Conservation (phyloP, 306 rosid genomes). For the Quercus parvula region DNA sequence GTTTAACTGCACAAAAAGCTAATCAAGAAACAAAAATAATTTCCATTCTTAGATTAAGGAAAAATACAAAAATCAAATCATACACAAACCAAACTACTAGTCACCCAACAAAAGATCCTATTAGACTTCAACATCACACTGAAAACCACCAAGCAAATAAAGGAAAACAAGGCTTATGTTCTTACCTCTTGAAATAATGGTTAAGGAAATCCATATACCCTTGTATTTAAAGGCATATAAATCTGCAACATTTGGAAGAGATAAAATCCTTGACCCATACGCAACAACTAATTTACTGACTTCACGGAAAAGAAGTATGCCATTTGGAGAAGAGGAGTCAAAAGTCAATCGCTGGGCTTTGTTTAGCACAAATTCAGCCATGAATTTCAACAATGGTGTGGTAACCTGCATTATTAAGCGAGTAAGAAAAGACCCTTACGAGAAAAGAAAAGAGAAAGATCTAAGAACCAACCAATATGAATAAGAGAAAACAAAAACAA, state of each 20-base stretch:
- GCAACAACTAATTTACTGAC: conserved; percentile 93
- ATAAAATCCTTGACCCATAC: conserved; percentile 86
- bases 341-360: conserved; percentile 98
- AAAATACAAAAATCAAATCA: background rate
- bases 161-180: conserved; percentile 12
- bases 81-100: background rate
- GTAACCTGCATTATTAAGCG: conserved; percentile 64
- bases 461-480: conserved; percentile 1
- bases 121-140: background rate
- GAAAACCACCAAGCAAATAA: background rate
- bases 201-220: conserved; percentile 94
- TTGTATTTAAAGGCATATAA: conserved; percentile 86
- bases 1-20: no score
- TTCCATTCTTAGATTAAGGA: background rate
- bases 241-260: conserved; percentile 90
- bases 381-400: conserved; percentile 90
- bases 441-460: background rate
- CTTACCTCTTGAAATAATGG: conserved; percentile 81
- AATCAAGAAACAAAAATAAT: no score
- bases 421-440: background rate
- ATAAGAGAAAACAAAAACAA: background rate
- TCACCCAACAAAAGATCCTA: background rate
- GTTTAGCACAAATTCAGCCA: conserved; percentile 95
- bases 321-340: conserved; percentile 99
- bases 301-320: conserved; percentile 98